Conservation (phyloP, 2,329 filamentous ascomycete genomes). For the Sporothrix sp. region DNA sequence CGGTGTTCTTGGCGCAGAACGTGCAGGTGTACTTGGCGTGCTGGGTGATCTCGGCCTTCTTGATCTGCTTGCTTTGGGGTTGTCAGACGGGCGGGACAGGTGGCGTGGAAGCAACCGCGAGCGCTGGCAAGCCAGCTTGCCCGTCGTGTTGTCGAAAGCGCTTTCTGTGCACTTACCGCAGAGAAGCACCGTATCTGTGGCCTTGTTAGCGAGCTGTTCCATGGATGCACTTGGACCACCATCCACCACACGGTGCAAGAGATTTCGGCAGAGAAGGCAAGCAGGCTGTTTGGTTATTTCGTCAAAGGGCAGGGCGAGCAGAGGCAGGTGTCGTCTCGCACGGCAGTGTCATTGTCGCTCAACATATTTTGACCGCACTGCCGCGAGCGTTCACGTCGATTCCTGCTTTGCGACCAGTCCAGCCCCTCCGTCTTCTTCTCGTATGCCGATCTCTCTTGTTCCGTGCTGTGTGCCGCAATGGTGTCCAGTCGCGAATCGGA, state of each 20-base stretch:
- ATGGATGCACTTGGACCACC: not conserved
- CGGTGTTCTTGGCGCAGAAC: conserved; percentile 95
- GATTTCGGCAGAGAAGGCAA: no score
- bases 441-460: not conserved
- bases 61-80: conserved; percentile 74
- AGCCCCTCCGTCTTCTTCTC: not conserved
- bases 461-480: not conserved
- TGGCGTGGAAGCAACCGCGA: not conserved
- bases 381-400: no score
- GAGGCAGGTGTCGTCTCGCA: no score
- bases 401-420: no score
- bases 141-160: not conserved
- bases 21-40: conserved; percentile 94
- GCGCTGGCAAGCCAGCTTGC: not conserved
- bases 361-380: no score
- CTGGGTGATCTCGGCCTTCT: conserved; percentile 99
- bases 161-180: conserved; percentile 32
- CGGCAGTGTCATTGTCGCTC: no score
- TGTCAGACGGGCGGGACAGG: conserved; percentile 11
- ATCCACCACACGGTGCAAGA: not conserved
- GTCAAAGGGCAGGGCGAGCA: no score
- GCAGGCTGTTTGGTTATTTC: no score
- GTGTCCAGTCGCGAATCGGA: not conserved
- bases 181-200: conserved; percentile 89
- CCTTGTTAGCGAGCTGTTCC: conserved; percentile 5